phyloP scores from a whole-genome alignment of 768 basidiomycete genomes.

The Hericium coralloides region DNA sequence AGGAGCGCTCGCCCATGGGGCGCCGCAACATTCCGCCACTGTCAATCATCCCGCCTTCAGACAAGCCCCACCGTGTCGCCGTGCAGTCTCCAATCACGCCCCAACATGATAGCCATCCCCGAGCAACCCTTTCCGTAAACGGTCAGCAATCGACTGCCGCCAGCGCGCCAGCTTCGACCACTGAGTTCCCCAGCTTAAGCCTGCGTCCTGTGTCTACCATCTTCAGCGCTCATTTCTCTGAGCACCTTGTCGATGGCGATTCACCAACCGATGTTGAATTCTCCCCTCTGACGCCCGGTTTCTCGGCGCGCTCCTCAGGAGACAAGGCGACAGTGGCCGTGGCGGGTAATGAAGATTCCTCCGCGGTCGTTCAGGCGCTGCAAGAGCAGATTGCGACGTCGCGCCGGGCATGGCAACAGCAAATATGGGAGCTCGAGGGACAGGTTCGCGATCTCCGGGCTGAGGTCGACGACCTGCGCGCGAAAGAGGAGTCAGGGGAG shows the following conservation, averaged over 20 bases:
- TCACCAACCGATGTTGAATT: conserved; percentile 31
- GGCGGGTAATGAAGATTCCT: conserved; percentile 31
- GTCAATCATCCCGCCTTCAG: neutral
- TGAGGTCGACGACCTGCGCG: conserved; percentile 52
- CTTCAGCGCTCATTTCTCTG: conserved; percentile 63
- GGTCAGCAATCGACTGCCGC: neutral
- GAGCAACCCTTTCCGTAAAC: no score
- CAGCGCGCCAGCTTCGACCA: conserved; percentile 57
- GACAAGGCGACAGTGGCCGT: conserved; percentile 21
- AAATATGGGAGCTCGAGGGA: conserved; percentile 67
- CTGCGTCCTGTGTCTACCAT: conserved; percentile 69
- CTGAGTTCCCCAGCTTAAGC: conserved; percentile 57
- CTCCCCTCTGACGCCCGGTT: conserved; percentile 28
- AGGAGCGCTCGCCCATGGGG: neutral
- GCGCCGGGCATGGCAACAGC: conserved; percentile 60
- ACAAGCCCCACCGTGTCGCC: neutral
- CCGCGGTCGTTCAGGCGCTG: conserved; percentile 38
- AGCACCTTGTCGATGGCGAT: conserved; percentile 24
- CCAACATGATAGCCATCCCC: no score
- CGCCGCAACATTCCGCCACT: neutral
- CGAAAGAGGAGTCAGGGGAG: conserved; percentile 25
- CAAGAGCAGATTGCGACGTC: conserved; percentile 53
- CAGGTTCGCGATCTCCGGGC: conserved; percentile 64
- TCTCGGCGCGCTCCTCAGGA: conserved; percentile 17
- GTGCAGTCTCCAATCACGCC: neutral